Base-by-base conservation (phyloP, 1,139 yeast species). In the Arxiozyma heterogenica region DNA sequence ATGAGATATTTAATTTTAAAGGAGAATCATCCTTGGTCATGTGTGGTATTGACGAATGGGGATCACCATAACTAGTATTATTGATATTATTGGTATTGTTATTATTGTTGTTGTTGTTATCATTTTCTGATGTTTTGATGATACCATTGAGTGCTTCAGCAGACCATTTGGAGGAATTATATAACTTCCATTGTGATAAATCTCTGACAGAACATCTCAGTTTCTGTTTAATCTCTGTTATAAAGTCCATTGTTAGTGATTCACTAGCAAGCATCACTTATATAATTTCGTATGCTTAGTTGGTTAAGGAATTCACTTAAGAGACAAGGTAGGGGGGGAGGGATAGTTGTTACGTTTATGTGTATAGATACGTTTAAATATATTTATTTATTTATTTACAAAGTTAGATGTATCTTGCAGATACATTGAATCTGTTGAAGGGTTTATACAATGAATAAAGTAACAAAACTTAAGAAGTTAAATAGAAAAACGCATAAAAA, bases 81-180 rank as follows among this genome's bases (percentile, higher is more conserved):
- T 51, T 56, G 4, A 49, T 8, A 27, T 27, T 27, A 27, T 11
- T 11, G 8, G 30, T 27, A 27, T 27, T 7, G 11, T 27, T 27
- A 27, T 47, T 23, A 6, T 23, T 12, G 52, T 22, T 7, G 51
- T 23, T 8, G 41, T 25, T 9, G 53, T 45, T 20, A 41, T 20
- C 27, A 21, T 22, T 6, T 38, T 41, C 9, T 46, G 9, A 4
- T 34, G 54, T 9, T 3, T 58, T 61, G 1, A 57, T 59, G 56
- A 80, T 63, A 0, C 83, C 83, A 64, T 78, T 79, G 39, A 87
- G 73, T 0, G 95, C 95, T 64, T 89, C 96, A 1, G 89, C 84
- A 1, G 81, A 70, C 96, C 96, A 88, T 73, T 87, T 88, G 8
- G 93, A 78, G 0, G 89, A 82, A 55, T 84, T 85, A 63, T 76